Conservation (phyloP, 257 asterid species). For the Schizonepeta tenuifolia region DNA sequence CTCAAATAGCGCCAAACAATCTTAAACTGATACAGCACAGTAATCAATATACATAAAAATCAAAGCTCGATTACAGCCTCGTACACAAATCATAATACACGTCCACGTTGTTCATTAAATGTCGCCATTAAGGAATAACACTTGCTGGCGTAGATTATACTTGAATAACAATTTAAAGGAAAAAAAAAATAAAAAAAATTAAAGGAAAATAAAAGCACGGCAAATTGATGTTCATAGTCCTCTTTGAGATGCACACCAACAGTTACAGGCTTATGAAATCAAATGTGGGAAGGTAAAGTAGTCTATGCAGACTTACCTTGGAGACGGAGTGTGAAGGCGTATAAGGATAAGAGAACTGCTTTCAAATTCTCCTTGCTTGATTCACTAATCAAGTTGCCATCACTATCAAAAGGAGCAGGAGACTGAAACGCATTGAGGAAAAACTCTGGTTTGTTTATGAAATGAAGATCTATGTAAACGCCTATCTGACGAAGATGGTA, state of each 20-base stretch:
- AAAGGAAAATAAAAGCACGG: neutral
- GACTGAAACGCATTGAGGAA: conserved; percentile 58
- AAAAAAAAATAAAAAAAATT: neutral
- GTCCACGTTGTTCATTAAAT: neutral
- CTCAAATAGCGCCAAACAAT: neutral
- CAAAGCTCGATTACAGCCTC: neutral
- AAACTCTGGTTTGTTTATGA: conserved; percentile 88
- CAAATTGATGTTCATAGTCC: conserved; percentile 3
- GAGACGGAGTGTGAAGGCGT: conserved; percentile 62
- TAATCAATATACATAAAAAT: neutral
- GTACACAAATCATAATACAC: neutral
- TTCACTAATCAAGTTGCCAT: conserved; percentile 73
- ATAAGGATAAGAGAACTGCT: conserved; percentile 58
- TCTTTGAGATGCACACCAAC: conserved; percentile 2
- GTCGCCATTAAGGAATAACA: neutral
- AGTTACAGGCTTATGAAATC: neutral
- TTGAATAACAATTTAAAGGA: neutral
- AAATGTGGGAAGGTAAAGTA: neutral
- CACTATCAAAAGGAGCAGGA: conserved; percentile 70
- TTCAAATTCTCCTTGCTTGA: conserved; percentile 51
- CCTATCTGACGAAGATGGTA: conserved; percentile 92
- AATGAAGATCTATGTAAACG: conserved; percentile 78
- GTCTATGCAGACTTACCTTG: conserved; percentile 45
- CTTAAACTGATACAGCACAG: neutral
- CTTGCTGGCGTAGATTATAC: neutral